Evolutionary conservation across 2,329 filamentous ascomycete genomes (phyloP).

Genomic region (Dactylella cylindrospora): DNA sequence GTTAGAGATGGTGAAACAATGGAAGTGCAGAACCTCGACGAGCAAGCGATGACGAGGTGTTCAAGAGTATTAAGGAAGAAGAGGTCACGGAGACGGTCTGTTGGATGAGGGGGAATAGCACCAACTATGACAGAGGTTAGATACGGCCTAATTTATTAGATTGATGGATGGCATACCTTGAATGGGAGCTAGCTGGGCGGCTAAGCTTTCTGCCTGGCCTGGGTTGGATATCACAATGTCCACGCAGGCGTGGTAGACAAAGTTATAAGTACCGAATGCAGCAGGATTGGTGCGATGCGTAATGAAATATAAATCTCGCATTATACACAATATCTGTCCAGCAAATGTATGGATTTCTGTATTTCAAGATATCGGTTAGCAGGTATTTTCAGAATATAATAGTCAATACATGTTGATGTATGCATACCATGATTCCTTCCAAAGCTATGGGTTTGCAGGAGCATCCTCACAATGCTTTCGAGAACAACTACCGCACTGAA

Average conservation of each 20-base stretch:
- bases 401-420: neutral
- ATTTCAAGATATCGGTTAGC: slow-evolving; percentile 1
- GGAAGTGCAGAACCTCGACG: slow-evolving; percentile 67
- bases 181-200: slow-evolving; percentile 53
- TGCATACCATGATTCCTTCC: slow-evolving; percentile 49
- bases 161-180: slow-evolving; percentile 32
- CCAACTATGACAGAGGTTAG: slow-evolving; percentile 57
- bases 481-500: slow-evolving; percentile 74
- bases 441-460: slow-evolving; percentile 58
- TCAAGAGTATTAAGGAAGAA: slow-evolving; percentile 87
- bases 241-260: slow-evolving; percentile 77
- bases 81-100: slow-evolving; percentile 74
- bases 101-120: slow-evolving; percentile 63
- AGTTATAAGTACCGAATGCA: slow-evolving; percentile 79
- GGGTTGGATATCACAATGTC: slow-evolving; percentile 77
- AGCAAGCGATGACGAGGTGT: slow-evolving; percentile 72
- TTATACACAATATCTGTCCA: slow-evolving; percentile 68
- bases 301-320: slow-evolving; percentile 80
- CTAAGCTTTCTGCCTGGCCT: slow-evolving; percentile 65
- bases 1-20: slow-evolving; percentile 73
- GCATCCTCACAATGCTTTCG: slow-evolving; percentile 70
- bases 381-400: neutral
- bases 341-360: slow-evolving; percentile 66
- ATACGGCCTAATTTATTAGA: slow-evolving; percentile 57
- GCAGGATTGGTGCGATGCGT: slow-evolving; percentile 71